These are phyloP conservation scores for Silene coronaria DNA, from an alignment of 179 eudicot species.

Conservation along the genomic window DNA sequence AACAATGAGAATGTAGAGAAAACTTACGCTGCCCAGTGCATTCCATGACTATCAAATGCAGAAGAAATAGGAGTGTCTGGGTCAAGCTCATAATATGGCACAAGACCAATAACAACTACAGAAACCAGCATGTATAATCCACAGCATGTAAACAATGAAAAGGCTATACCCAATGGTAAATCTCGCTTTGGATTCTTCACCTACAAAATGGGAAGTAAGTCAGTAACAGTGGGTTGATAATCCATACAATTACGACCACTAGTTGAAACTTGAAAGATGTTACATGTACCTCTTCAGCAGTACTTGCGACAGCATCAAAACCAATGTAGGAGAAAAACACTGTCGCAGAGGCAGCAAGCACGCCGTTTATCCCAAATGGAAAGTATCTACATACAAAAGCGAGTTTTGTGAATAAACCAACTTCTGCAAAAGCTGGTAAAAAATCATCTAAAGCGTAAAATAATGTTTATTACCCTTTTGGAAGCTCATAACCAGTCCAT, in stretches of 20 bases:
- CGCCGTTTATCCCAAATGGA: slow-evolving; percentile 76
- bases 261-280: slow-evolving; percentile 7
- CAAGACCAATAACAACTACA: slow-evolving; percentile 75
- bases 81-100: slow-evolving; percentile 83
- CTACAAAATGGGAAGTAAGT: slow-evolving; percentile 29
- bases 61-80: slow-evolving; percentile 93
- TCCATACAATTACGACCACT: not conserved
- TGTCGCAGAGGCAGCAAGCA: slow-evolving; percentile 91
- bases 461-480: slow-evolving; percentile 48
- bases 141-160: slow-evolving; percentile 73
- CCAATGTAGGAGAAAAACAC: slow-evolving; percentile 92
- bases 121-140: slow-evolving; percentile 84
- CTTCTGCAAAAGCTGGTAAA: not conserved
- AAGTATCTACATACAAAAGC: slow-evolving; percentile 41
- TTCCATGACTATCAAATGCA: slow-evolving; percentile 81
- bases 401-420: not conserved
- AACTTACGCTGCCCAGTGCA: slow-evolving; percentile 94
- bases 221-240: not conserved
- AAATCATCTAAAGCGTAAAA: not conserved
- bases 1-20: slow-evolving; percentile 9
- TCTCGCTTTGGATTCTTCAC: slow-evolving; percentile 94
- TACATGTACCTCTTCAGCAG: slow-evolving; percentile 77
- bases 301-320: slow-evolving; percentile 93
- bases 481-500: slow-evolving; percentile 84
- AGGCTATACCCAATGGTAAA: slow-evolving; percentile 80